phyloP scores from a whole-genome alignment of 352 stramenopile genomes.

The Phytophthora constricta region DNA sequence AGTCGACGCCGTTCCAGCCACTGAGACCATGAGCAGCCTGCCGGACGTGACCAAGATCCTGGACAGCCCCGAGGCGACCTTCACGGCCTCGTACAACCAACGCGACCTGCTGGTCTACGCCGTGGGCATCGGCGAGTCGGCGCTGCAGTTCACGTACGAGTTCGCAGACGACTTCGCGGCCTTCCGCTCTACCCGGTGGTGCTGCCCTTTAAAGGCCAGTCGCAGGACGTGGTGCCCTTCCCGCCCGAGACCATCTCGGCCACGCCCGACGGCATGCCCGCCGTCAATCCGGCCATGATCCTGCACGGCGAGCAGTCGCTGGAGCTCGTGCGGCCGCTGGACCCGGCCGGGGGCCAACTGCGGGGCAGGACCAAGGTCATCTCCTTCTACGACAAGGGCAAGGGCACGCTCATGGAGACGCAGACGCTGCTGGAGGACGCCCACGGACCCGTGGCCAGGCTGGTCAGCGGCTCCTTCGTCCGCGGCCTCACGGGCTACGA shows the following conservation, averaged over 20 bases:
- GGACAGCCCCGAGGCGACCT: conserved; percentile 49
- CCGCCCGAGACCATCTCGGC: conserved; percentile 72
- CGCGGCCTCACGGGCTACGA: conserved; percentile 81
- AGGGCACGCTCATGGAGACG: conserved; percentile 84
- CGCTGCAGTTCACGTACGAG: conserved; percentile 91
- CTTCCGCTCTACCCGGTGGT: conserved; percentile 91
- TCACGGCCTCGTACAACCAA: conserved; percentile 85
- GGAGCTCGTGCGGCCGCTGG: conserved; percentile 77
- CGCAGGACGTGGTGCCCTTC: conserved; percentile 89
- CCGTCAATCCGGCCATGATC: conserved; percentile 84
- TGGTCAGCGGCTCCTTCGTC: conserved; percentile 86
- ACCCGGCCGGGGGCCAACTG: conserved; percentile 60
- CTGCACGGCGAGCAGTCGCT: conserved; percentile 88
- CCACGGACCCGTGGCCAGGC: conserved; percentile 64
- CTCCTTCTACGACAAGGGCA: conserved; percentile 87
- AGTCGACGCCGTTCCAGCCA: too few relatives aligned
- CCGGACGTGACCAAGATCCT: conserved; percentile 76
- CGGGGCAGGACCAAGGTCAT: conserved; percentile 73
- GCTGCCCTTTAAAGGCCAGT: conserved; percentile 88
- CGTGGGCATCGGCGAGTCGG: conserved; percentile 85
- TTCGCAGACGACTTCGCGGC: conserved; percentile 83
- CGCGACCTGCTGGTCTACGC: conserved; percentile 91
- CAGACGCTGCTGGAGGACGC: conserved; percentile 82
- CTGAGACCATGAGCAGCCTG: conserved; percentile 41
- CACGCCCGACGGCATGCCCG: conserved; percentile 70